Conservation (phyloP, 805 yeast species). For the Vanderwaltozyma yarrowii region DNA sequence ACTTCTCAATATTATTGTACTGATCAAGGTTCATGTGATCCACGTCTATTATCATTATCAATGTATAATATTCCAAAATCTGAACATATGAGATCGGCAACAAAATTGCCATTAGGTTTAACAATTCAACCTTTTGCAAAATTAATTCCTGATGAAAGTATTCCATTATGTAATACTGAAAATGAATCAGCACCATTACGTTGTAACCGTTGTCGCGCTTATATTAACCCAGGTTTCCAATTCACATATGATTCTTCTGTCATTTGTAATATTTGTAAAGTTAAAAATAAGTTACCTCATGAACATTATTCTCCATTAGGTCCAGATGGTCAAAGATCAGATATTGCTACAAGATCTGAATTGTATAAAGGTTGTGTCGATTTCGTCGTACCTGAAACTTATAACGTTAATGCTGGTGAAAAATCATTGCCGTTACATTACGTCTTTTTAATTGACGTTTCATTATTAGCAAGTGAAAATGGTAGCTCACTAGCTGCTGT, state of each 20-base stretch:
- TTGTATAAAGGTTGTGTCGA: constrained; percentile 77
- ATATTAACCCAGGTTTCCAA: constrained; percentile 74
- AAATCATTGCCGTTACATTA: constrained; percentile 46
- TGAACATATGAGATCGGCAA: constrained; percentile 55
- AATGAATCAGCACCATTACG: constrained; percentile 48
- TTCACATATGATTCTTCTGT: constrained; percentile 48
- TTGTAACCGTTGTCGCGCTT: constrained; percentile 83
- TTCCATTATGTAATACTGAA: constrained; percentile 26
- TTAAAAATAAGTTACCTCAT: constrained; percentile 54
- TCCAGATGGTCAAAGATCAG: constrained; percentile 50
- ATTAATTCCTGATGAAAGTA: constrained; percentile 36
- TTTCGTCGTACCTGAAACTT: constrained; percentile 61
- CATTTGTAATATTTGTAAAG: constrained; percentile 78
- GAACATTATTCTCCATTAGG: constrained; percentile 61
- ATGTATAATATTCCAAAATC: constrained; percentile 73
- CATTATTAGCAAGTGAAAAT: constrained; percentile 46
- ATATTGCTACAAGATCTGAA: constrained; percentile 41
- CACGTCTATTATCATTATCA: constrained; percentile 64
- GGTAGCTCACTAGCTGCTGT: constrained; percentile 45
- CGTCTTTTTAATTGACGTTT: constrained; percentile 63
- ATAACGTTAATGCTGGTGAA: constrained; percentile 38
- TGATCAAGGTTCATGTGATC: constrained; percentile 79
- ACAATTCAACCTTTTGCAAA: constrained; percentile 78
- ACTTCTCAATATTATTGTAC: constrained; percentile 55
- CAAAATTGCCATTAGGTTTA: constrained; percentile 72